These are phyloP conservation scores for Penicillium egyptiacum DNA, from an alignment of 495 filamentous ascomycete species.

Conservation along the genomic window DNA sequence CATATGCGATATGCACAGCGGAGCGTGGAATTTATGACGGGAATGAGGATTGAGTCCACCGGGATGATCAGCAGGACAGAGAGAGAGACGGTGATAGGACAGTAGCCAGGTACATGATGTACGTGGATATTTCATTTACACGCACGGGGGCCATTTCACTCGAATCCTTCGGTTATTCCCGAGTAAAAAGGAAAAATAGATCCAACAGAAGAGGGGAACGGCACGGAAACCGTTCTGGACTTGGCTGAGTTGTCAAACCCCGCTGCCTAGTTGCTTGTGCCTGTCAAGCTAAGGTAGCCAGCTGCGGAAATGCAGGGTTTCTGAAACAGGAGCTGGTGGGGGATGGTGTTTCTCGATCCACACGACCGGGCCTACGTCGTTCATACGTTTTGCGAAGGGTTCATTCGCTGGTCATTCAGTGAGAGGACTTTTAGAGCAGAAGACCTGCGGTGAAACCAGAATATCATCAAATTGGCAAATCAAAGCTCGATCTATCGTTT, in stretches of 20 bases:
- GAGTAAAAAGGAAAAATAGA: constrained; percentile 10
- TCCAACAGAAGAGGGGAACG: constrained; percentile 20
- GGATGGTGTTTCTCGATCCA: constrained; percentile 5
- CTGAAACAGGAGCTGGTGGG: constrained; percentile 15
- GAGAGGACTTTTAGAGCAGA: not conserved
- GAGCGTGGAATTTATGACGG: not conserved
- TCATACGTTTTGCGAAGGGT: constrained; percentile 6
- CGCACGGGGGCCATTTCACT: constrained; percentile 15
- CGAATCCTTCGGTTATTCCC: constrained; percentile 19
- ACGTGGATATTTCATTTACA: constrained; percentile 3
- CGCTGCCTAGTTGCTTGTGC: constrained; percentile 2
- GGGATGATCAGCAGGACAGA: constrained; percentile 15
- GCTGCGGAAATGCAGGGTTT: constrained; percentile 10
- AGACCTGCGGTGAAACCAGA: not conserved
- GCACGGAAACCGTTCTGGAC: constrained; percentile 17
- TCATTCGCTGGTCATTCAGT: constrained; percentile 3
- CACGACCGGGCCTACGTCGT: constrained; percentile 1
- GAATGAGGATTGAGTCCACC: constrained; percentile 12
- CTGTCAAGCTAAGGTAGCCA: constrained; percentile 8
- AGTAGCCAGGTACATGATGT: not conserved
- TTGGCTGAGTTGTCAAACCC: constrained; percentile 9
- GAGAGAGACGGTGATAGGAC: constrained; percentile 4
- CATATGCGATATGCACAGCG: constrained; percentile 17
- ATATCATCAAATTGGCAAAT: constrained; percentile 13
- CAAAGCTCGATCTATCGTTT: constrained; percentile 10